These are phyloP conservation scores for Penicillium sp. DNA, from an alignment of 2,329 filamentous ascomycete genomes.

Conservation along the genomic window DNA sequence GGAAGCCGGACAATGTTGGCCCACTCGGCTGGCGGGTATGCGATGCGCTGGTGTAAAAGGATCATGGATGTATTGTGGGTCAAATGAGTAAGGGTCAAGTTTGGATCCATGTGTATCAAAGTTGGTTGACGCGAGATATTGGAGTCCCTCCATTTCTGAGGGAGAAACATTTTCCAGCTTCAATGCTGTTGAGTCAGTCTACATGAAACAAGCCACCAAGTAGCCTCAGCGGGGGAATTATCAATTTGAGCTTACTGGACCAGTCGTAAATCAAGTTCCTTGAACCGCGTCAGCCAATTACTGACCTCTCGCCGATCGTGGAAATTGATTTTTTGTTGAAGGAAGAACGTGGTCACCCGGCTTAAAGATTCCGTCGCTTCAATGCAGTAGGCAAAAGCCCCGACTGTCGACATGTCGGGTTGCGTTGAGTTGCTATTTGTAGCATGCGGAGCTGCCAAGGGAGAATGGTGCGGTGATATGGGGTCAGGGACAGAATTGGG, in stretches of 20 bases:
- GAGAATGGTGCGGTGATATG: background rate
- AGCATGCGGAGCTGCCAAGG: background rate
- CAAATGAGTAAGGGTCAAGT: slow-evolving; percentile 44
- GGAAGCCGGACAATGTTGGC: slow-evolving; percentile 35
- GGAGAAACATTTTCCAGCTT: slow-evolving; percentile 29
- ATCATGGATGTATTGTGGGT: slow-evolving; percentile 49
- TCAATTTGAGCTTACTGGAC: slow-evolving; percentile 18
- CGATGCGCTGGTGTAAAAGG: slow-evolving; percentile 34
- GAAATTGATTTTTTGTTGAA: slow-evolving; percentile 21
- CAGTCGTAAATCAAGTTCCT: slow-evolving; percentile 25
- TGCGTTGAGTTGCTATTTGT: background rate
- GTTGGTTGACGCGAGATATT: slow-evolving; percentile 23
- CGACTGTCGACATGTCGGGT: slow-evolving; percentile 9
- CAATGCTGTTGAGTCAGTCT: too few relatives aligned
- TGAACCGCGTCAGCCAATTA: slow-evolving; percentile 30
- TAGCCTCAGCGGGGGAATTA: background rate
- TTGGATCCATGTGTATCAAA: slow-evolving; percentile 40
- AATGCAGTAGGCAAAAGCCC: slow-evolving; percentile 18
- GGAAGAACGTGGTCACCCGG: slow-evolving; percentile 31
- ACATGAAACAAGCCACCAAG: too few relatives aligned
- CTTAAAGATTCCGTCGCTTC: slow-evolving; percentile 31
- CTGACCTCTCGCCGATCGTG: slow-evolving; percentile 18
- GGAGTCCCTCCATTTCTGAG: slow-evolving; percentile 36
- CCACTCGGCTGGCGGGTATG: slow-evolving; percentile 19
- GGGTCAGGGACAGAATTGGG: background rate